A percentile compares a stretch with the other conserved stretches of the same genome.
phyloP scores from a whole-genome alignment of 805 yeast species.

The Ascoidea tarda region DNA sequence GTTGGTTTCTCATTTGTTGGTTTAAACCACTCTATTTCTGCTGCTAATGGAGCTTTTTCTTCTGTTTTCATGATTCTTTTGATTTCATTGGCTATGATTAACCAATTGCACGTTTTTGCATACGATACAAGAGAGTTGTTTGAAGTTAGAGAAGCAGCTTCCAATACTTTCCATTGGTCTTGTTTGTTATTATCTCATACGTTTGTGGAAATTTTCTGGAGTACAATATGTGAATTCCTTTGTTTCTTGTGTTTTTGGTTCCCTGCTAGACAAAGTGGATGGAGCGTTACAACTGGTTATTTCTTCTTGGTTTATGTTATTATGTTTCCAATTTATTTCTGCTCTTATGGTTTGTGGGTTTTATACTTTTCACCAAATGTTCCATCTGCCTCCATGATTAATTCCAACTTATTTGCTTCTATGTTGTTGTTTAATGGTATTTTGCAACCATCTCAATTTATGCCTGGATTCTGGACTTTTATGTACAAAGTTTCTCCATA shows the following conservation, averaged over 20 bases:
- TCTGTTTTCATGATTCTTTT: conserved; percentile 31
- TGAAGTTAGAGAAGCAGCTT: conserved; percentile 29
- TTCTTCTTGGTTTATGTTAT: conserved; percentile 21
- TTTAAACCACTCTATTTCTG: conserved; percentile 22
- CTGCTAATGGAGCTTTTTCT: conserved; percentile 31
- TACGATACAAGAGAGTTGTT: conserved; percentile 26
- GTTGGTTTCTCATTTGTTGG: conserved; percentile 36
- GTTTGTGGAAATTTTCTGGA: conserved; percentile 33
- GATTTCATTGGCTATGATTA: conserved; percentile 24
- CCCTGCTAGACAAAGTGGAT: conserved; percentile 25
- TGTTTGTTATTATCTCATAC: conserved; percentile 26
- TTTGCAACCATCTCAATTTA: conserved; percentile 26
- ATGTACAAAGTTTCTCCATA: conserved; percentile 32
- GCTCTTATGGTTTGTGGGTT: conserved; percentile 30
- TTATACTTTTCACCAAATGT: conserved; percentile 29
- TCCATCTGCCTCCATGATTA: conserved; percentile 26
- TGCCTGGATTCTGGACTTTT: conserved; percentile 36
- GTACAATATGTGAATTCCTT: conserved; percentile 26
- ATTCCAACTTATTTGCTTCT: conserved; percentile 21
- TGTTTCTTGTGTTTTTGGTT: conserved; percentile 33
- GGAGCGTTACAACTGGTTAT: conserved; percentile 21
- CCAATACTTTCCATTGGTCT: conserved; percentile 29
- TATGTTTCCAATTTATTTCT: conserved; percentile 24
- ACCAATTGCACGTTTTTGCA: conserved; percentile 16
- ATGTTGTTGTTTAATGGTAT: conserved; percentile 25